Conservation (phyloP, 2,329 filamentous ascomycete genomes). For the Fusarium veterinarium region DNA sequence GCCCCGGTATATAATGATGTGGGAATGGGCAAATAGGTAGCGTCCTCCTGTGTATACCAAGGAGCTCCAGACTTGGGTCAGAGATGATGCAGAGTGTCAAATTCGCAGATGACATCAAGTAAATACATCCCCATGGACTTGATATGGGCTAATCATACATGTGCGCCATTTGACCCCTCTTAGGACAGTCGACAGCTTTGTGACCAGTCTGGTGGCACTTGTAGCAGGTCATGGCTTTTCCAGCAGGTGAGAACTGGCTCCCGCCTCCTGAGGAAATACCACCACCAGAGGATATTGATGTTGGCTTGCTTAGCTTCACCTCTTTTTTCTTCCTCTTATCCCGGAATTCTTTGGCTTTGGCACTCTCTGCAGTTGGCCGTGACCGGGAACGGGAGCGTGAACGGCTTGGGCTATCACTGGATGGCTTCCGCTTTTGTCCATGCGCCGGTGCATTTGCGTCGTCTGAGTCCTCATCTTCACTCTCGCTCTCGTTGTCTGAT, state of each 20-base stretch:
- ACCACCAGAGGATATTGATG: slow-evolving; percentile 61
- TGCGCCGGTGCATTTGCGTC: slow-evolving; percentile 39
- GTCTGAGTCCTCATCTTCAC: slow-evolving; percentile 44
- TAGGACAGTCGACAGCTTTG: slow-evolving; percentile 66
- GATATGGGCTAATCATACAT: background rate
- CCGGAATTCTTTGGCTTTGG: slow-evolving; percentile 61
- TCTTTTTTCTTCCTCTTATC: slow-evolving; percentile 73
- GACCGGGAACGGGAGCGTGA: slow-evolving; percentile 50
- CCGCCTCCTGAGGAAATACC: slow-evolving; percentile 60
- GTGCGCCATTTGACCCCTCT: slow-evolving; percentile 6
- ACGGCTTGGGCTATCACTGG: slow-evolving; percentile 43
- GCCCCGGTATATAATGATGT: background rate
- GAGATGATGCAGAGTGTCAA: background rate
- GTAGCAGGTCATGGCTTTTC: slow-evolving; percentile 61
- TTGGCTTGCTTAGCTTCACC: slow-evolving; percentile 71
- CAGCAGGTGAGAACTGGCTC: slow-evolving; percentile 36
- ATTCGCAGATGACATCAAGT: background rate
- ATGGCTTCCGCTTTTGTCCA: slow-evolving; percentile 45
- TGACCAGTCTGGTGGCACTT: slow-evolving; percentile 72
- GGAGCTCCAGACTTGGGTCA: background rate
- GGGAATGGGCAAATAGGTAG: background rate
- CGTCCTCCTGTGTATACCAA: background rate
- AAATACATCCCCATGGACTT: background rate
- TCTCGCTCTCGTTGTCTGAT: slow-evolving; percentile 40
- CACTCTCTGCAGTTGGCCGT: slow-evolving; percentile 42